Evolutionary conservation across 768 basidiomycete genomes (phyloP).

Genomic region (Leccinellum rugosiceps): DNA sequence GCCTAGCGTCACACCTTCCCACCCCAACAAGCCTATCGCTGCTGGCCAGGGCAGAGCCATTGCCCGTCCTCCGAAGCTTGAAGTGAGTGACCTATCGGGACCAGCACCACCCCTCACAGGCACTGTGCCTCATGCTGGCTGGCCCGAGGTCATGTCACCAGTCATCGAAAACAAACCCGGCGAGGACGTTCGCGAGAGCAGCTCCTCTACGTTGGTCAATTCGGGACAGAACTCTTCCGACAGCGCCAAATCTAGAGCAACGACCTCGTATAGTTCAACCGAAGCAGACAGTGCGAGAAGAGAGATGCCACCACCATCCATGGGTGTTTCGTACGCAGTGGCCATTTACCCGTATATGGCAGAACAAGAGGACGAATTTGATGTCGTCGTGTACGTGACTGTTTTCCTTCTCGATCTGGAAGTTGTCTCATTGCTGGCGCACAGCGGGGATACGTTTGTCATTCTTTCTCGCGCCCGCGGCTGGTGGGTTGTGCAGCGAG

Average conservation of each 20-base stretch:
- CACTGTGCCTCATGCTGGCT: constrained; percentile 65
- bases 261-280: constrained; percentile 13
- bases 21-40: constrained; percentile 23
- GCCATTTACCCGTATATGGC: constrained; percentile 99
- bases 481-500: constrained; percentile 99
- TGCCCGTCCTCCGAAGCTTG: constrained; percentile 65
- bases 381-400: constrained; percentile 83
- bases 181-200: constrained; percentile 40
- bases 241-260: constrained; percentile 13
- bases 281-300: constrained; percentile 36
- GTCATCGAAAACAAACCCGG: constrained; percentile 46
- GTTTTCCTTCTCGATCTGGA: not conserved
- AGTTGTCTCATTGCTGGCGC: constrained; percentile 5
- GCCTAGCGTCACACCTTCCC: constrained; percentile 16
- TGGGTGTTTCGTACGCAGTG: constrained; percentile 86
- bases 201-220: constrained; percentile 32
- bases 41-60: constrained; percentile 31
- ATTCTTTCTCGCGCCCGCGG: constrained; percentile 93
- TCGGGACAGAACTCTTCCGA: constrained; percentile 31
- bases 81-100: constrained; percentile 60
- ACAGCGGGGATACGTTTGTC: constrained; percentile 88
- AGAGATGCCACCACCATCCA: constrained; percentile 41
- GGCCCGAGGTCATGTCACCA: constrained; percentile 74
- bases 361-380: constrained; percentile 97
- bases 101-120: constrained; percentile 54